These are phyloP conservation scores for Mitragyna speciosa DNA, from an alignment of 257 asterid genomes.

Conservation along the genomic window DNA sequence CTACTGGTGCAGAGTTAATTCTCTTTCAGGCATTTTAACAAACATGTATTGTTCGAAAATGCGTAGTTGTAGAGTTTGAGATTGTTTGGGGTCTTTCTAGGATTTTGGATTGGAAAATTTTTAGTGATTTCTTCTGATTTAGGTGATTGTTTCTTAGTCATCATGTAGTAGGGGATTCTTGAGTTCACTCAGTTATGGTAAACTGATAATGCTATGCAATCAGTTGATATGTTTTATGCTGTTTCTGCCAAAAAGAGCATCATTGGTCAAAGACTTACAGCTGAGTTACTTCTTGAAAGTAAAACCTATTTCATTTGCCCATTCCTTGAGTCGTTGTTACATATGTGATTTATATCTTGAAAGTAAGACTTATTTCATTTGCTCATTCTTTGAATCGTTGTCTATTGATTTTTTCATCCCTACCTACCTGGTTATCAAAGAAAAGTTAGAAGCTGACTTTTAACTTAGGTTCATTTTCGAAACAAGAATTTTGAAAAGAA, in stretches of 20 bases:
- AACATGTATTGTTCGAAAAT: not conserved
- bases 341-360: not conserved
- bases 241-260: not conserved
- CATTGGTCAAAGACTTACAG: not conserved
- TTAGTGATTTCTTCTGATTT: no score
- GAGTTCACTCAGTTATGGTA: no score
- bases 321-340: no score
- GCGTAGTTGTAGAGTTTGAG: not conserved
- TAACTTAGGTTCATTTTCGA: not conserved
- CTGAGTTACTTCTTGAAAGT: no score
- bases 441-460: not conserved
- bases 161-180: no score
- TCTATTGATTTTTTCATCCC: not conserved
- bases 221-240: not conserved
- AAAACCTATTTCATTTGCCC: no score
- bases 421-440: not conserved
- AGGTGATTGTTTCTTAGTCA: no score
- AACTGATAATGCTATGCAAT: not conserved
- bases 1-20: not conserved
- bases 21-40: not conserved
- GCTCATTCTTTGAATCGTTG: not conserved
- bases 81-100: no score
- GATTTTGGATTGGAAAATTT: not conserved
- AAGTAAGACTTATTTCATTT: not conserved
- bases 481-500: not conserved